Evolutionary conservation across 176 grass and related monocot species (phyloP).

Genomic region (Oryza officinalis): DNA sequence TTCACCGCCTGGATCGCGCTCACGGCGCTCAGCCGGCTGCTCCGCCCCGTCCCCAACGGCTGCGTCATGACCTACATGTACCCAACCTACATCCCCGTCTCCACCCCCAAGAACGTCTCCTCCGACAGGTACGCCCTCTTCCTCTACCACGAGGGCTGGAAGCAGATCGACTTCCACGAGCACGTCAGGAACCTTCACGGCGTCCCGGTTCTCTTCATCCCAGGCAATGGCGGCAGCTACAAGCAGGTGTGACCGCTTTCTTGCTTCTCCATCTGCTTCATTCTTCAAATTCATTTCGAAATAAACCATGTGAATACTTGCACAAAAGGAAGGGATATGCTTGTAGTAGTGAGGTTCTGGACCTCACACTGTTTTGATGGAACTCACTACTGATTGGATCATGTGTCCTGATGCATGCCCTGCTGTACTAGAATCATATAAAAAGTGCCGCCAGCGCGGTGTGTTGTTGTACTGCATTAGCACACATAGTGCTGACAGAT

Average conservation of each 20-base stretch:
- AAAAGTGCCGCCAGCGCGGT: not conserved
- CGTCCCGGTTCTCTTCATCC: slow-evolving; percentile 86
- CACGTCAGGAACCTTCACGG: slow-evolving; percentile 70
- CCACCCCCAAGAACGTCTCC: slow-evolving; percentile 68
- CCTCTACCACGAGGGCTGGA: slow-evolving; percentile 98
- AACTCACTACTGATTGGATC: not conserved
- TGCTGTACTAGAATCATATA: not conserved
- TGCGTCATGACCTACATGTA: slow-evolving; percentile 99
- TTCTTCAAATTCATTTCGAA: not conserved
- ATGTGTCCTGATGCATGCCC: not conserved
- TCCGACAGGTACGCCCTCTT: slow-evolving; percentile 84
- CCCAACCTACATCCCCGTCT: slow-evolving; percentile 89
- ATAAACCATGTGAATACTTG: not conserved
- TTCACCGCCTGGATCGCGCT: slow-evolving; percentile 59
- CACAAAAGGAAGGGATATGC: not conserved
- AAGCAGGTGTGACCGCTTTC: slow-evolving; percentile 71
- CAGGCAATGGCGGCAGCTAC: slow-evolving; percentile 97
- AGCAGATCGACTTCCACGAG: slow-evolving; percentile 83
- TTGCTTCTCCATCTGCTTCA: not conserved
- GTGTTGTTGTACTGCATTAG: not conserved
- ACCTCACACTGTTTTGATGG: not conserved
- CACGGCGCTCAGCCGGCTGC: slow-evolving; percentile 59
- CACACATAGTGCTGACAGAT: not conserved
- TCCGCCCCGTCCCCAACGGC: slow-evolving; percentile 77
- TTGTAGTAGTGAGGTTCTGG: not conserved